phyloP scores from a whole-genome alignment of 306 rosid genomes.

The Prunus mongolica region DNA sequence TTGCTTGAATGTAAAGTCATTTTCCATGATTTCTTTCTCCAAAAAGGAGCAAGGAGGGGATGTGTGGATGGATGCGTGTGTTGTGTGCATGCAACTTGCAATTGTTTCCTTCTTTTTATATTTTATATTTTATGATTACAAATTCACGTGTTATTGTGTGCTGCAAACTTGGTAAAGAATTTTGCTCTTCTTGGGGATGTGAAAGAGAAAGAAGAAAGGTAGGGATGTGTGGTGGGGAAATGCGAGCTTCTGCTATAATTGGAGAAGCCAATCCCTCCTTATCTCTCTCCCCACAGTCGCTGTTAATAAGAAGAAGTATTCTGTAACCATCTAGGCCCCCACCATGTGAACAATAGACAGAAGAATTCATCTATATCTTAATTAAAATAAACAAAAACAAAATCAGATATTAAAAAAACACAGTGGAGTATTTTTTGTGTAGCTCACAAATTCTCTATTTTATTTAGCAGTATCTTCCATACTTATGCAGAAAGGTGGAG shows the following conservation, averaged over 20 bases:
- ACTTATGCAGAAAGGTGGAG: neutral
- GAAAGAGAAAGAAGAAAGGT: neutral
- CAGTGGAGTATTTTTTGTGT: neutral
- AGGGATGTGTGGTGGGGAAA: slow-evolving; percentile 25
- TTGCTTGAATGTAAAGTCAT: slow-evolving; percentile 22
- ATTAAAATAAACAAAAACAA: neutral
- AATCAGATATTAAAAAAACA: too few relatives aligned
- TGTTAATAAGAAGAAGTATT: neutral
- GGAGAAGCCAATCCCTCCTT: neutral
- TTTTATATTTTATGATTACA: too few relatives aligned
- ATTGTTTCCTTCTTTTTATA: neutral
- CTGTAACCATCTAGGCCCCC: neutral
- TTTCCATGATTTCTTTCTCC: neutral
- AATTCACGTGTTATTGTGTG: neutral
- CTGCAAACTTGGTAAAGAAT: neutral
- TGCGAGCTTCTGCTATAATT: slow-evolving; percentile 13
- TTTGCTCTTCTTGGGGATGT: slow-evolving; percentile 1
- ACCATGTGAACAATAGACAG: neutral
- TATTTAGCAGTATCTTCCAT: neutral
- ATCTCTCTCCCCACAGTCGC: slow-evolving; percentile 7
- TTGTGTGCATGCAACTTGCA: neutral
- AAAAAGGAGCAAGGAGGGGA: neutral
- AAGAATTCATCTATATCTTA: neutral
- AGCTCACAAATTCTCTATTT: neutral
- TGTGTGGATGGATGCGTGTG: slow-evolving; percentile 7